Evolutionary conservation across 768 basidiomycete species (phyloP).

Genomic region (Amanita muscaria): DNA sequence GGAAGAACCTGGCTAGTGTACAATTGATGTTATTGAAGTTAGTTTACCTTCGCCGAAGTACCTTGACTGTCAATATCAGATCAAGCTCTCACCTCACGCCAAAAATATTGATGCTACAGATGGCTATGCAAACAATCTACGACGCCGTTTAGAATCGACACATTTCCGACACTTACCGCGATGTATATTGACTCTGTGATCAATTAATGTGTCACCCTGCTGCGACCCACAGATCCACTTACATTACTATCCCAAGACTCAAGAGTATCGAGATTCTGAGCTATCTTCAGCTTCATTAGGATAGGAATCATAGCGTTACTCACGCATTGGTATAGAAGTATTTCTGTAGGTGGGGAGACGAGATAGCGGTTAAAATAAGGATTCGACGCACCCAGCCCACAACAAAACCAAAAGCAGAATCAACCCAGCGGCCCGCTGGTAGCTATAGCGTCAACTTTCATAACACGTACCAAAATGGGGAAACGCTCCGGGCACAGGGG

Average conservation of each 20-base stretch:
- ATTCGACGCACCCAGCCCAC: slow-evolving; percentile 39
- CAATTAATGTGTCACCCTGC: no score
- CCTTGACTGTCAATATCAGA: slow-evolving; percentile 18
- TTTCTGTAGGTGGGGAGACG: slow-evolving; percentile 20
- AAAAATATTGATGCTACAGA: slow-evolving; percentile 57
- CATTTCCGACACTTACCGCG: slow-evolving; percentile 21
- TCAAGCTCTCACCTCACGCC: slow-evolving; percentile 47
- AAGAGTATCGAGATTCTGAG: slow-evolving; percentile 55
- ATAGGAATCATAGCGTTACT: neutral
- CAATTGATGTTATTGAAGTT: slow-evolving; percentile 1
- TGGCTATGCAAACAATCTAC: slow-evolving; percentile 43
- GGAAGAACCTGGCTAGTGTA: slow-evolving; percentile 50
- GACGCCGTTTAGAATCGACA: neutral
- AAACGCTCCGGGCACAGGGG: slow-evolving; percentile 72
- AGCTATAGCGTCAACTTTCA: neutral
- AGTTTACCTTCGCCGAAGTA: slow-evolving; percentile 57
- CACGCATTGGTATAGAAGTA: slow-evolving; percentile 36
- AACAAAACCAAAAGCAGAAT: slow-evolving; percentile 50
- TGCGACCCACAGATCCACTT: no score
- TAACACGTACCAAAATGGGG: slow-evolving; percentile 50
- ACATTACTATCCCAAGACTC: slow-evolving; percentile 64
- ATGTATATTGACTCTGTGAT: slow-evolving; percentile 53
- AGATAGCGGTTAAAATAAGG: neutral
- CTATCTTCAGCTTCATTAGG: neutral
- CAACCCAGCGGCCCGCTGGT: slow-evolving; percentile 47